Evolutionary conservation across 768 basidiomycete genomes (phyloP).

Genomic region (Leucocoprinus sp.): DNA sequence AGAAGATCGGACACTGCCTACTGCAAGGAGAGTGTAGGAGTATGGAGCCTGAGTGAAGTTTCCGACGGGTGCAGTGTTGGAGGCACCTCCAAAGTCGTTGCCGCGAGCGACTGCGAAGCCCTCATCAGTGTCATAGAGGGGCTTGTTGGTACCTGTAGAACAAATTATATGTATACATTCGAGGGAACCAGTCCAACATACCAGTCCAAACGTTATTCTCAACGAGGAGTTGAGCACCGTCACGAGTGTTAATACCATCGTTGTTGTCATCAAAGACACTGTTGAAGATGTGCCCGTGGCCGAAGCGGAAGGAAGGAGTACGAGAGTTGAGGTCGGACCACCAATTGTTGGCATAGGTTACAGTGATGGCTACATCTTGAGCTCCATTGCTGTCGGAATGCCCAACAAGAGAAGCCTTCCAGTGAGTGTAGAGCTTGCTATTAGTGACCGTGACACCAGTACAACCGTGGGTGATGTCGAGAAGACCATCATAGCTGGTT

Average conservation of each 20-base stretch:
- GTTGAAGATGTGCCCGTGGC: conserved; percentile 39
- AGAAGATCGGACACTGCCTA: conserved; percentile 16
- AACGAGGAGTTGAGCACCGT: conserved; percentile 37
- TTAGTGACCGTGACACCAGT: conserved; percentile 35
- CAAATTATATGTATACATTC: not conserved
- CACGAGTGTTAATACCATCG: conserved; percentile 37
- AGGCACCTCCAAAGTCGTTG: conserved; percentile 21
- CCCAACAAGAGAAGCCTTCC: conserved; percentile 36
- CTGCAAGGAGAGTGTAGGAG: conserved; percentile 18
- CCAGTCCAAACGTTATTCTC: conserved; percentile 39
- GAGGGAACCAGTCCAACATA: conserved; percentile 10
- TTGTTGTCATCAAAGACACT: conserved; percentile 34
- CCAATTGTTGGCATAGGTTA: conserved; percentile 36
- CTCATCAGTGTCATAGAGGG: conserved; percentile 31
- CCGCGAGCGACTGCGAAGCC: conserved; percentile 33
- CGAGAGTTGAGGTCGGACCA: conserved; percentile 35
- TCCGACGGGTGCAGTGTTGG: conserved; percentile 24
- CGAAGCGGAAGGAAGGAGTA: conserved; percentile 39
- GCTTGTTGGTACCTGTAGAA: conserved; percentile 23
- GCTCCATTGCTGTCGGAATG: conserved; percentile 31
- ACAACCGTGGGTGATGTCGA: conserved; percentile 37
- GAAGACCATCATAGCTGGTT: conserved; percentile 34
- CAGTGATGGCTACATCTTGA: conserved; percentile 31
- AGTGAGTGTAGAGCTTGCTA: conserved; percentile 35
- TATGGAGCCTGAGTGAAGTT: conserved; percentile 23